Conservation (phyloP, 2,329 filamentous ascomycete genomes). For the Hyphodiscus sp. region DNA sequence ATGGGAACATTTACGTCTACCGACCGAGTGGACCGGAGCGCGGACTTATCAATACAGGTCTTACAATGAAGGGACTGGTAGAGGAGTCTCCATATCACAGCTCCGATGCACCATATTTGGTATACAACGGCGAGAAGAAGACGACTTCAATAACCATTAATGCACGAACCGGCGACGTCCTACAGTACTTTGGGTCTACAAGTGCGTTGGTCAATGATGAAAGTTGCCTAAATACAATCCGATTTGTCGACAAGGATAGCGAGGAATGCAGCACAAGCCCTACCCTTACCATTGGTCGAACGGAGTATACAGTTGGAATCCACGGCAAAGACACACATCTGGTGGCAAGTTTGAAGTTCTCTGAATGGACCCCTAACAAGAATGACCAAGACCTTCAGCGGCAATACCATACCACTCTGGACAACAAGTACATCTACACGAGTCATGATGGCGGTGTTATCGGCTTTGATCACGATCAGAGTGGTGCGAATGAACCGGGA, state of each 20-base stretch:
- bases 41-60: slow-evolving; percentile 58
- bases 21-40: slow-evolving; percentile 55
- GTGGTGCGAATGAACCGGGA: slow-evolving; percentile 29
- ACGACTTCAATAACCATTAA: slow-evolving; percentile 86
- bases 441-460: slow-evolving; percentile 79
- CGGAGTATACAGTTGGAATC: slow-evolving; percentile 85
- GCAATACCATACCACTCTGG: slow-evolving; percentile 74
- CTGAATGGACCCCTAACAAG: slow-evolving; percentile 92
- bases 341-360: slow-evolving; percentile 85
- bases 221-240: slow-evolving; percentile 67
- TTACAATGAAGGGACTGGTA: slow-evolving; percentile 82
- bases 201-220: slow-evolving; percentile 62
- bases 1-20: slow-evolving; percentile 84
- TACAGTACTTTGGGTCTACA: slow-evolving; percentile 76
- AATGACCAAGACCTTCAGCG: slow-evolving; percentile 80
- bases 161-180: slow-evolving; percentile 72
- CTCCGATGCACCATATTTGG: slow-evolving; percentile 62
- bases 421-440: slow-evolving; percentile 84
- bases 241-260: slow-evolving; percentile 41
- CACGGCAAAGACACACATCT: slow-evolving; percentile 67
- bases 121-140: slow-evolving; percentile 88
- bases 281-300: slow-evolving; percentile 75
- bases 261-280: slow-evolving; percentile 75
- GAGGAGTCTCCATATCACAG: slow-evolving; percentile 75
- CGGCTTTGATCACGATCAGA: slow-evolving; percentile 60